Percentiles rank a stretch among this genome's conserved stretches.
Evolutionary conservation across 169 alveolate species (phyloP).

Genomic region (Neospora caninum): DNA sequence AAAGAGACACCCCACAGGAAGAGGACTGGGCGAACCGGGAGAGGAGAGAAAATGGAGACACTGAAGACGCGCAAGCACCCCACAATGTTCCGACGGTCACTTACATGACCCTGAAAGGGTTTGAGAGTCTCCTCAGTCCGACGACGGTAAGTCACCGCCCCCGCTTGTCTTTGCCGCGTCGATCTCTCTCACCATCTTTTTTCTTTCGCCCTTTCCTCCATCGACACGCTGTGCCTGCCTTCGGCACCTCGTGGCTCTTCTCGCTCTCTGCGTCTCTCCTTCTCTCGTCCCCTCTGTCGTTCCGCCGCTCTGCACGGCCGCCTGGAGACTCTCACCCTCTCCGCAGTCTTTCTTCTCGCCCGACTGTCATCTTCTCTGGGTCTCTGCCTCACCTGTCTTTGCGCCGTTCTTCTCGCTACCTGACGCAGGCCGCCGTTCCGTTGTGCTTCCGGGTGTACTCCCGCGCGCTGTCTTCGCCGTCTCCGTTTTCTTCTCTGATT

Average conservation of each 20-base stretch:
- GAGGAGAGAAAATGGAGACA: neutral
- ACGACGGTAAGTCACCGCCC: conserved; percentile 39
- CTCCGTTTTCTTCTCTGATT: neutral
- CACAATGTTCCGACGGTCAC: conserved; percentile 15
- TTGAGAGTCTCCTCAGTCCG: conserved; percentile 48
- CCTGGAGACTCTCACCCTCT: no score
- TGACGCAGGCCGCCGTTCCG: neutral
- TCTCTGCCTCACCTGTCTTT: no score
- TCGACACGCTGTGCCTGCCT: neutral
- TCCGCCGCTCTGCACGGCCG: neutral
- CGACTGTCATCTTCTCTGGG: no score
- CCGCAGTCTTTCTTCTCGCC: no score
- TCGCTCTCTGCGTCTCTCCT: neutral
- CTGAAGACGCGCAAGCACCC: neutral
- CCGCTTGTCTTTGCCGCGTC: neutral
- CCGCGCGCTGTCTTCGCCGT: neutral
- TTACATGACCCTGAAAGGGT: conserved; percentile 58
- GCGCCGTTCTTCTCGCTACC: no score
- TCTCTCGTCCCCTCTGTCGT: neutral
- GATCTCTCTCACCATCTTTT: neutral
- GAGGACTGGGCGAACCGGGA: no score
- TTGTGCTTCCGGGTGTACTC: neutral
- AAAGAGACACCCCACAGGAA: neutral
- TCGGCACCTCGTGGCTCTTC: neutral
- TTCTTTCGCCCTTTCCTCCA: neutral